Percentiles rank a stretch among this genome's conserved stretches.
These are phyloP conservation scores for Bimuria novae-zelandiae DNA, from an alignment of 2,329 filamentous ascomycete genomes.

Conservation along the genomic window DNA sequence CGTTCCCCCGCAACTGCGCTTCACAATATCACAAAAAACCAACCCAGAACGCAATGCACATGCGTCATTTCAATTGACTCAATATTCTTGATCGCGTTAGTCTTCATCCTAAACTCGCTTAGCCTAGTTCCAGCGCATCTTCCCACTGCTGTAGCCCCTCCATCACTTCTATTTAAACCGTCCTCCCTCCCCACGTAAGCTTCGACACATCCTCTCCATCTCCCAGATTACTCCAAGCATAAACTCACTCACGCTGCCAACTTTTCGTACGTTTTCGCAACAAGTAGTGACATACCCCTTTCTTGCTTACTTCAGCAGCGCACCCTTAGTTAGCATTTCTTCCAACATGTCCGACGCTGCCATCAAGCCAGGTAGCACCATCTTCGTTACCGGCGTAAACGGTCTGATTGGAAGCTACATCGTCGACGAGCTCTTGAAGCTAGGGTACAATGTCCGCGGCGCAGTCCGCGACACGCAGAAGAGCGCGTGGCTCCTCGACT, in stretches of 20 bases:
- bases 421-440: slow-evolving; percentile 34
- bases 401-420: slow-evolving; percentile 43
- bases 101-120: not conserved
- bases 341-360: slow-evolving; percentile 9
- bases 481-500: slow-evolving; percentile 34
- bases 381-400: slow-evolving; percentile 45
- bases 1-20: too few species aligned
- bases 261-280: slow-evolving; percentile 1
- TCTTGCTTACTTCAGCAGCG: slow-evolving; percentile 14
- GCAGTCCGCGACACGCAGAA: slow-evolving; percentile 37
- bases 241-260: not conserved
- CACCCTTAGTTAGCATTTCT: too few species aligned
- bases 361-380: slow-evolving; percentile 27
- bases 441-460: slow-evolving; percentile 44
- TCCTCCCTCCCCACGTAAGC: not conserved
- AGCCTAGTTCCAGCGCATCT: not conserved
- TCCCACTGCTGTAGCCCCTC: not conserved
- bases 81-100: not conserved
- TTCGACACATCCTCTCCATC: not conserved
- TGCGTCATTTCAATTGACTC: not conserved
- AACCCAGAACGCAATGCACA: not conserved
- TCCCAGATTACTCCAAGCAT: not conserved
- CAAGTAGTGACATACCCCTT: slow-evolving; percentile 10
- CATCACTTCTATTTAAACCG: not conserved
- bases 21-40: too few species aligned